Evolutionary conservation across 192 early-diverging fungal species (phyloP).

Genomic region (Rhizoclosmatium globosum): DNA sequence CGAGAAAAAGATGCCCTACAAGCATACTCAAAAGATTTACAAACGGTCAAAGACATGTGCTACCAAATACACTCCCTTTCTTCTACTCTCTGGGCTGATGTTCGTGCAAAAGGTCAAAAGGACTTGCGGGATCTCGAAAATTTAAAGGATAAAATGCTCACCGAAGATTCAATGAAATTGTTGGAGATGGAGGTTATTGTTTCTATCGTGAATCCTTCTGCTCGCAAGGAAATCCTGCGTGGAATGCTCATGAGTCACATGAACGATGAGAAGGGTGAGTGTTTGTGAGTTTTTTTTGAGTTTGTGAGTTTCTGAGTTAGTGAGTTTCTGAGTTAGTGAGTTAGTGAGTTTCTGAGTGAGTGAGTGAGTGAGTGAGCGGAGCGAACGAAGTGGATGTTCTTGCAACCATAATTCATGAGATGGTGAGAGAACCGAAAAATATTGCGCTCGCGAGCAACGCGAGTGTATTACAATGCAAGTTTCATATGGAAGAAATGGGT

Average conservation of each 20-base stretch:
- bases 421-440: too few species aligned
- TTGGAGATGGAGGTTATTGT: conserved; percentile 62
- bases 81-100: conserved; percentile 28
- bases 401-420: too few species aligned
- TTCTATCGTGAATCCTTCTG: conserved; percentile 55
- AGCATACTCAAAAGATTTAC: conserved; percentile 26
- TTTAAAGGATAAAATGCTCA: conserved; percentile 53
- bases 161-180: conserved; percentile 55
- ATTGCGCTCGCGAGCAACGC: too few species aligned
- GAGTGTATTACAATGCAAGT: too few species aligned
- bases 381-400: too few species aligned
- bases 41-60: conserved; percentile 42
- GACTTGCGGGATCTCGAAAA: conserved; percentile 46
- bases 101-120: conserved; percentile 10
- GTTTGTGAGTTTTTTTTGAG: not conserved
- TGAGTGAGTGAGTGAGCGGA: not conserved
- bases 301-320: conserved; percentile 8
- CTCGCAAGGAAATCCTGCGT: conserved; percentile 55
- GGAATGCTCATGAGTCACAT: conserved; percentile 54
- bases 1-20: not conserved
- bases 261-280: conserved; percentile 61
- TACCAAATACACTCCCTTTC: conserved; percentile 39
- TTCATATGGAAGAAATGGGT: too few species aligned
- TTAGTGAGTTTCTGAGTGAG: not conserved
- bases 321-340: not conserved